Percentiles rank a stretch among this genome's conserved stretches.
These are phyloP conservation scores for Penicillium sp. DNA, from an alignment of 2,329 filamentous ascomycete species.

Conservation along the genomic window DNA sequence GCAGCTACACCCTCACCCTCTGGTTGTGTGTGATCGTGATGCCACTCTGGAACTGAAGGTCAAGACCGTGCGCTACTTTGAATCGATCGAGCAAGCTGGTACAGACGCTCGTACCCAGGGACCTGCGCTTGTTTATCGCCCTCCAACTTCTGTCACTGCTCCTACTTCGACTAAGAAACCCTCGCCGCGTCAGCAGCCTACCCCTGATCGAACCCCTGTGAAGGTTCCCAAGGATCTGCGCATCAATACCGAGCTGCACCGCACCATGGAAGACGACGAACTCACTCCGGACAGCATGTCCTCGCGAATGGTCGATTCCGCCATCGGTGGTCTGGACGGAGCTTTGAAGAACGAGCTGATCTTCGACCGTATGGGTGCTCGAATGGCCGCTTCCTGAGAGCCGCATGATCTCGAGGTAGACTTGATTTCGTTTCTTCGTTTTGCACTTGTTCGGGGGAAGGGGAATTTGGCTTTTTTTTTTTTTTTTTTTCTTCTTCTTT, in stretches of 20 bases:
- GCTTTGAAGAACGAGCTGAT: conserved; percentile 46
- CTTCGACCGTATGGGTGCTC: conserved; percentile 49
- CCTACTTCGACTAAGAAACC: conserved; percentile 29
- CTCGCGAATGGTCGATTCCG: conserved; percentile 51
- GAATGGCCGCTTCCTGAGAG: conserved; percentile 35
- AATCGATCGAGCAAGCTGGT: conserved; percentile 70
- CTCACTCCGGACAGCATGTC: conserved; percentile 55
- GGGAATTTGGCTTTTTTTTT: conserved; percentile 8
- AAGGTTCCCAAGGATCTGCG: conserved; percentile 47
- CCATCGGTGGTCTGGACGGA: conserved; percentile 47
- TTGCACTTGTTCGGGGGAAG: conserved; percentile 1
- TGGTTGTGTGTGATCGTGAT: conserved; percentile 84
- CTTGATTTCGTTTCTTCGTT: not conserved
- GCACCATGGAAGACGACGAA: conserved; percentile 46
- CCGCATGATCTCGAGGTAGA: no score
- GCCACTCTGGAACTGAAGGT: conserved; percentile 73
- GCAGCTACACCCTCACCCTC: conserved; percentile 78
- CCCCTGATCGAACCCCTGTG: conserved; percentile 32
- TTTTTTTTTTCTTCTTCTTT: not conserved
- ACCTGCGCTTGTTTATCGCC: conserved; percentile 47
- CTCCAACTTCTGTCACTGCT: conserved; percentile 40
- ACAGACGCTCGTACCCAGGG: conserved; percentile 50
- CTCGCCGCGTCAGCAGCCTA: conserved; percentile 26
- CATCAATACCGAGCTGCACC: conserved; percentile 49
- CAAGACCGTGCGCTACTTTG: conserved; percentile 76